Evolutionary conservation across 306 rosid genomes (phyloP).

Genomic region (Citrullus mucosospermus): DNA sequence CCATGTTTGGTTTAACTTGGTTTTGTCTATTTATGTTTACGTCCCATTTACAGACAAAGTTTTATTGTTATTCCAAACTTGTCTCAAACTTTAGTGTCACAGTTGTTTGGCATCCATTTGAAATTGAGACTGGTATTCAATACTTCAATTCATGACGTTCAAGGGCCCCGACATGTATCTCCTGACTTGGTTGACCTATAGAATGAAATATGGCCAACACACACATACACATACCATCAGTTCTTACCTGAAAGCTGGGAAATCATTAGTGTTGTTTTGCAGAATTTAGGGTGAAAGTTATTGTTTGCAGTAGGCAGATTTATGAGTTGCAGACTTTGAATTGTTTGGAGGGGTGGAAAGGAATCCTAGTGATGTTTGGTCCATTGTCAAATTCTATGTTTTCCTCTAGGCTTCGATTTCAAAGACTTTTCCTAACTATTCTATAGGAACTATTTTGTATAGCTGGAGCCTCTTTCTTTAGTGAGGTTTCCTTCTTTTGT

Average conservation of each 20-base stretch:
- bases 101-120: not conserved
- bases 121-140: not conserved
- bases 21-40: not conserved
- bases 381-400: no score
- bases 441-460: no score
- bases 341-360: no score
- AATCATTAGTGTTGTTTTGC: not conserved
- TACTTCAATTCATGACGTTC: not conserved
- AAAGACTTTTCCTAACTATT: no score
- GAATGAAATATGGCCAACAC: not conserved
- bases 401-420: no score
- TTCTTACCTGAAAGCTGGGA: not conserved
- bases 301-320: not conserved
- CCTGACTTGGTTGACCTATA: not conserved
- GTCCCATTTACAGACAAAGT: not conserved
- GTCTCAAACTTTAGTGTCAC: no score
- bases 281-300: not conserved
- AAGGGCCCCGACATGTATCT: not conserved
- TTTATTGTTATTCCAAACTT: not conserved
- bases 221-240: not conserved
- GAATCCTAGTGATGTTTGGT: no score
- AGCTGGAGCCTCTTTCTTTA: no score
- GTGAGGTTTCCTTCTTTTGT: no score
- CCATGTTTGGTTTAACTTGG: not conserved
- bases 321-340: not conserved